These are phyloP conservation scores for Crucibulum laeve DNA, from an alignment of 768 basidiomycete species.

Conservation along the genomic window DNA sequence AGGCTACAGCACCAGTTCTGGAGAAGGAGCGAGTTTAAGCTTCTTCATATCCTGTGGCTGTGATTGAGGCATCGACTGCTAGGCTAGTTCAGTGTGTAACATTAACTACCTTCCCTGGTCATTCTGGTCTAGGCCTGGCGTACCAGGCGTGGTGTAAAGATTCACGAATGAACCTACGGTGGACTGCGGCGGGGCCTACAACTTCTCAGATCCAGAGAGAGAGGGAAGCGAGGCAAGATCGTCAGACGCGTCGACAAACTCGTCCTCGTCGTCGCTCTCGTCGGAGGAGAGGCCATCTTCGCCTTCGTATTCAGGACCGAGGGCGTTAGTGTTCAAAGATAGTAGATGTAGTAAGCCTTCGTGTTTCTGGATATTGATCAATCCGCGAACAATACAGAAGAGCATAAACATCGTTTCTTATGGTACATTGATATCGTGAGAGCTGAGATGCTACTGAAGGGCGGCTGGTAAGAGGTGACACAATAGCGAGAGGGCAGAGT, in stretches of 20 bases:
- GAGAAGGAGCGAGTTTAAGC: constrained; percentile 13
- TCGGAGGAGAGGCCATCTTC: constrained; percentile 69
- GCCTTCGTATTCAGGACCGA: constrained; percentile 58
- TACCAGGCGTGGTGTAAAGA: constrained; percentile 14
- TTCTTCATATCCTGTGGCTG: constrained; percentile 14
- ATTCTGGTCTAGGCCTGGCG: background rate
- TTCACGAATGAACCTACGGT: constrained; percentile 15
- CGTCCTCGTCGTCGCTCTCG: constrained; percentile 23
- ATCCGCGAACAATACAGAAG: no score
- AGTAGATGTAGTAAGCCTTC: no score
- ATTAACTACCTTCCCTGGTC: background rate
- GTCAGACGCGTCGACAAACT: constrained; percentile 19
- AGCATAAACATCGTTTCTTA: no score
- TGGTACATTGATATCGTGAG: no score
- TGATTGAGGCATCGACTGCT: constrained; percentile 5
- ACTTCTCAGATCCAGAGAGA: no score
- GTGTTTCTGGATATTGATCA: no score
- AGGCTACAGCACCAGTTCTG: background rate
- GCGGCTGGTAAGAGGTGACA: no score
- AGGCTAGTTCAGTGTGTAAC: background rate
- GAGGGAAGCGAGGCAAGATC: no score
- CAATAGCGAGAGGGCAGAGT: no score
- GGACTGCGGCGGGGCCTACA: constrained; percentile 18
- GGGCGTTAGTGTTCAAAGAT: no score
- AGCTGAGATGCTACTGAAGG: no score